Evolutionary conservation across 352 stramenopile genomes (phyloP), one percentile per base, ranked within the genome.

Genomic region (Globisporangium megalacanthum): DNA sequence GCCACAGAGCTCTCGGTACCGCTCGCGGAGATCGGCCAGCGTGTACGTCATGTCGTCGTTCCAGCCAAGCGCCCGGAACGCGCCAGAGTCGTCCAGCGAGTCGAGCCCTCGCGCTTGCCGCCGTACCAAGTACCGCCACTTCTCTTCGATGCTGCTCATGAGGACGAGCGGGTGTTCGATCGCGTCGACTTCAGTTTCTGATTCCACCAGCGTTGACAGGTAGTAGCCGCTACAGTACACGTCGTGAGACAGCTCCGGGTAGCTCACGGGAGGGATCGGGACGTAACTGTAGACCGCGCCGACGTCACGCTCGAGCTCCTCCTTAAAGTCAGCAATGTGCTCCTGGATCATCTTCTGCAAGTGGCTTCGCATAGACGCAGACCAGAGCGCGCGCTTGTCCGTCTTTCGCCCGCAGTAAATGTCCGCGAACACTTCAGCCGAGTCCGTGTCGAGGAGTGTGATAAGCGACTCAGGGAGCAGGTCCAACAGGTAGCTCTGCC

Each of bases 181-280:
- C 14, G 76, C 64, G 63, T 89, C 77, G 5, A 83, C 37, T 55
- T 84, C 72, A 0, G 66, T 60, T 42, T 81, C 70, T 4, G 68
- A 74, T 51, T 86, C 68, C 19, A 77, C 75, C 25, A 92, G 74
- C 3, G 71, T 87, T 11, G 80, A 91, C 14, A 91, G 57, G 44
- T 87, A 91, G 47, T 88, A 86, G 0, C 83, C 80, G 49, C 75
- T 86, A 50, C 75, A 91, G 55, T 89, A 91, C 2, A 92, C 73
- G 36, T 91, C 80, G 10, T 76, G 66, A 37, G 83, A 92, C 25
- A 92, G 65, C 52, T 92, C 83, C 13, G 68, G 45, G 51, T 89
- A 92, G 47, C 71, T 78, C 1, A 92, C 74, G 0, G 78, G 78
- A 53, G 83, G 83, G 0, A 92, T 78, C 1, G 83, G 70, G 11